Percentiles rank a stretch among this genome's conserved stretches.
Conservation (phyloP, 2,329 filamentous ascomycete species). For the Sporothrix schenckii region DNA sequence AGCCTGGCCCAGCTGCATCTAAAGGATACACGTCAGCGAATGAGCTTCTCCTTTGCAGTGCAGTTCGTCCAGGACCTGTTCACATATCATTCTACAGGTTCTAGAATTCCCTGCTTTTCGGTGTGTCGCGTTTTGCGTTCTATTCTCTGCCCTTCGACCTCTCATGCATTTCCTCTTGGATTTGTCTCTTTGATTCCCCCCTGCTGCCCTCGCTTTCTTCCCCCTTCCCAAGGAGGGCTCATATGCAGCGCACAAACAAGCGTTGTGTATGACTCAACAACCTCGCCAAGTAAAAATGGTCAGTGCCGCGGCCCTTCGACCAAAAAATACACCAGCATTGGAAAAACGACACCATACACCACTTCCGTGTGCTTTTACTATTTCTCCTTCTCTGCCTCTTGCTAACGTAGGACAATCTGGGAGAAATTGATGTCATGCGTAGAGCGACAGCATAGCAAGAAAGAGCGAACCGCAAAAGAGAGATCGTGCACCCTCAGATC, state of each 20-base stretch:
- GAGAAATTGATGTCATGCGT: neutral
- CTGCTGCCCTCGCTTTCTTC: neutral
- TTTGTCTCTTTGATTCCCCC: neutral
- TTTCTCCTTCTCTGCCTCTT: neutral
- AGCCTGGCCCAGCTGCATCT: neutral
- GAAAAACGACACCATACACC: neutral
- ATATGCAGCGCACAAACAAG: neutral
- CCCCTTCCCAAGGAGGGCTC: neutral
- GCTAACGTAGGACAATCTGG: constrained; percentile 19
- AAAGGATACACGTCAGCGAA: constrained; percentile 11
- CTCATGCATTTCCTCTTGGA: neutral
- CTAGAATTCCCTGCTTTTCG: neutral
- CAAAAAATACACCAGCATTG: neutral
- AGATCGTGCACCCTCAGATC: constrained; percentile 10
- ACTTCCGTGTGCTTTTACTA: neutral
- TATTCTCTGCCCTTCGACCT: too few relatives aligned
- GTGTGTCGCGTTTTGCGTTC: neutral
- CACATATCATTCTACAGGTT: neutral
- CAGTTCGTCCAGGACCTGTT: too few relatives aligned
- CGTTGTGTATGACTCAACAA: constrained; percentile 4
- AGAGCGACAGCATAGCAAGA: neutral
- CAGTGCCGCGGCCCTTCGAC: neutral
- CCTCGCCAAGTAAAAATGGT: neutral
- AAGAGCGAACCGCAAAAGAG: constrained; percentile 3
- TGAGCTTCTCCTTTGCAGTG: neutral